Percentiles rank a stretch among this genome's conserved stretches.
phyloP scores from a whole-genome alignment of 768 basidiomycete species.

The Trametes villosa region DNA sequence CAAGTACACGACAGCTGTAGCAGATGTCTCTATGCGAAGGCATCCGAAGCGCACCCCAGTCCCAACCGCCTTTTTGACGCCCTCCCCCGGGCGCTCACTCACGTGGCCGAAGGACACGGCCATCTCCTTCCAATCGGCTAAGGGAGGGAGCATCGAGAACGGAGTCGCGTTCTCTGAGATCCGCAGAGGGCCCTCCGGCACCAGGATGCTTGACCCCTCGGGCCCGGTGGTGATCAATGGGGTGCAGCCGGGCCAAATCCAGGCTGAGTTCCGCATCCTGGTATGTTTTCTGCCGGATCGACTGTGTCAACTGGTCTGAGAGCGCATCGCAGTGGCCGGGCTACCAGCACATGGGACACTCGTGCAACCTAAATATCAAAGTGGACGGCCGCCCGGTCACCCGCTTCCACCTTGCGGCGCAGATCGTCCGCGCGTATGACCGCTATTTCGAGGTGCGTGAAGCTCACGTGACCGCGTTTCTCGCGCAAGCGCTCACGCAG shows the following conservation, averaged over 20 bases:
- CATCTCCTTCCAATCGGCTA: not conserved
- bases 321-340: slow-evolving; percentile 12
- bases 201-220: no score
- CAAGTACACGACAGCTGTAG: no score
- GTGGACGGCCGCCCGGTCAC: not conserved
- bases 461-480: not conserved
- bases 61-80: not conserved
- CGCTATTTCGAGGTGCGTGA: not conserved
- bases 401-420: slow-evolving; percentile 1
- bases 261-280: not conserved
- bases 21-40: no score
- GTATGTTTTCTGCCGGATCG: not conserved
- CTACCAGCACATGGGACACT: not conserved
- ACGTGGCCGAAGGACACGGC: not conserved
- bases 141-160: not conserved
- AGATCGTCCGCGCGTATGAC: not conserved
- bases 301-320: not conserved
- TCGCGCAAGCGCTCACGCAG: not conserved
- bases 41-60: not conserved
- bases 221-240: no score
- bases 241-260: no score
- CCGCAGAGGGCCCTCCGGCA: no score
- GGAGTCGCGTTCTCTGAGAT: not conserved
- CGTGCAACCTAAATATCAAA: not conserved
- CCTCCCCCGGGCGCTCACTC: not conserved